Base-by-base conservation (phyloP, 306 rosid species). In the Echinosophora koreensis region DNA sequence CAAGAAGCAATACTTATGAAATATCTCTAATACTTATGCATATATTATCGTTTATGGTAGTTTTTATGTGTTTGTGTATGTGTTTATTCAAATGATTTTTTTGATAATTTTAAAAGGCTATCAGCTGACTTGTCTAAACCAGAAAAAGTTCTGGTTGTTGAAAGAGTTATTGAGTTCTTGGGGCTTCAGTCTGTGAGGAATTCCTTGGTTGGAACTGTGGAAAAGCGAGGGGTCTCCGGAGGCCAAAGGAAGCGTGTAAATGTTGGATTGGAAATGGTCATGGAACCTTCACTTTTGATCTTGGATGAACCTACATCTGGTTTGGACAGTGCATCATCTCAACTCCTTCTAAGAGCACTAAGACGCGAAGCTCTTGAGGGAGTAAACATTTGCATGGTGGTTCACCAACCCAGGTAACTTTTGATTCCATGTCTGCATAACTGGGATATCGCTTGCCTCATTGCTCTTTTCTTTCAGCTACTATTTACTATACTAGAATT, bases 301-400 rank as follows among this genome's bases (percentile, higher is more conserved):
- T 86, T 95, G 84, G 99, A 95, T 84, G 98, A 95, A 81, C 99
- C 99, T 59, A 92, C 99, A 0, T 95, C 99, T 58, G 97, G 99
- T 81, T 84, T 95, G 92, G 98, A 95, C 85, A 95, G 99, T 81
- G 93, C 99, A 72, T 90, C 99, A 55, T 95, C 99, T 55, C 97
- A 86, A 78, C 90, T 88, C 69, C 98, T 95, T 79, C 91, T 95
- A 66, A 79, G 96, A 91, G 99, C 98, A 61, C 93, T 91, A 56
- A 82, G 90, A 84, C 97, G 96, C 27, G 98, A 95, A 89, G 98
- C 97, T 80, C 99, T 95, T 28, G 98, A 90, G 85, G 99, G 98
- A 66, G 98, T 95, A 41, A 95, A 93, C 73, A 85, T 95, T 77
- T 95, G 97, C 85, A 87, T 85, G 96, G 99, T 95, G 87, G 99